A percentile compares a stretch with the other conserved stretches of the same genome.
Conservation (phyloP, 1,284 basidiomycete species). For the Rugosomyces carneus region DNA sequence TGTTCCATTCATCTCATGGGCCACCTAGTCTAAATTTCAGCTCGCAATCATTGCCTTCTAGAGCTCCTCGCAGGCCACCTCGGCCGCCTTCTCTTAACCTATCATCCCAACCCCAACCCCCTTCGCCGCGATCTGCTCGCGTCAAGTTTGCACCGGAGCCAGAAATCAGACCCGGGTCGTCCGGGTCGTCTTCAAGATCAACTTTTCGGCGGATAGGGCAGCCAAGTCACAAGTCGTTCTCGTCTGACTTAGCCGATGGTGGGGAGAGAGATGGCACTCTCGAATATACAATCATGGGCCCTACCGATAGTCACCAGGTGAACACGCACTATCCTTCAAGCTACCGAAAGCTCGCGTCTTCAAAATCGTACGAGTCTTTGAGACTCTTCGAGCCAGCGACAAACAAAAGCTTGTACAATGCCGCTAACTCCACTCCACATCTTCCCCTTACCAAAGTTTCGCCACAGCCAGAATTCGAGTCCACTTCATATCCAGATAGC, state of each 20-base stretch:
- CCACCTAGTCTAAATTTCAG: conserved; percentile 12
- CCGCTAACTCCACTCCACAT: conserved; percentile 24
- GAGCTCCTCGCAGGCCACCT: conserved; percentile 19
- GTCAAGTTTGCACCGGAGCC: conserved; percentile 16
- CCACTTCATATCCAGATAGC: neutral
- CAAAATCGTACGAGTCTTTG: conserved; percentile 1
- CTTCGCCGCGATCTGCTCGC: conserved; percentile 11
- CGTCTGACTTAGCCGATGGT: neutral
- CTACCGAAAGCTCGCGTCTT: neutral
- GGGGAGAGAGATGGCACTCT: neutral
- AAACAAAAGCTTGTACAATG: conserved; percentile 17
- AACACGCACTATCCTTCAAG: neutral
- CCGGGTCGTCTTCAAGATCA: conserved; percentile 2
- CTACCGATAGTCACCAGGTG: neutral
- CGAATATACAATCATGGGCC: neutral
- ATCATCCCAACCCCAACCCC: conserved; percentile 7
- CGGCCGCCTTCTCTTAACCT: conserved; percentile 25
- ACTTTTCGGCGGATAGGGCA: neutral
- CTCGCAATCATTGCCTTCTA: neutral
- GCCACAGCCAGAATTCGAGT: conserved; percentile 2
- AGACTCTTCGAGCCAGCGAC: conserved; percentile 16
- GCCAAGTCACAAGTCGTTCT: neutral
- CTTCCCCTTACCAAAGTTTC: conserved; percentile 16
- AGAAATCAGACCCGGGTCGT: conserved; percentile 7
- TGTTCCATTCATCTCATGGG: conserved; percentile 14